Evolutionary conservation across 345 rosid species (phyloP).

Genomic region (Gossypium ekmanianum): DNA sequence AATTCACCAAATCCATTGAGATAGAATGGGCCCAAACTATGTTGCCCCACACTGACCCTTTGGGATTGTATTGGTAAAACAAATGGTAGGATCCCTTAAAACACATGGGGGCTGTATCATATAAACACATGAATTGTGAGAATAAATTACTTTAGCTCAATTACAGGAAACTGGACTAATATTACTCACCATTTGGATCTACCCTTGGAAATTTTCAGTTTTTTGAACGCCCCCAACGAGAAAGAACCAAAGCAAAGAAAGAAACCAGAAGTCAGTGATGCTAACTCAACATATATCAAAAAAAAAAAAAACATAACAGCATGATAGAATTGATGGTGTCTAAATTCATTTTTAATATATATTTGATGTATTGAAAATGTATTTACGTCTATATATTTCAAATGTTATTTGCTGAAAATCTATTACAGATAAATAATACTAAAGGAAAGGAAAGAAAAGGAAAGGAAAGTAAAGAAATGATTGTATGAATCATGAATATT

Average conservation of each 20-base stretch:
- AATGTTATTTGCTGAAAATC: too few species aligned
- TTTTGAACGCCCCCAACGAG: background rate
- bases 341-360: too few species aligned
- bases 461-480: too few species aligned
- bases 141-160: background rate
- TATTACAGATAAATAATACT: too few species aligned
- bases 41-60: constrained; percentile 86
- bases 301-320: too few species aligned
- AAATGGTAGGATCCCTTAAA: constrained; percentile 76
- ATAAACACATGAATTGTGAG: background rate
- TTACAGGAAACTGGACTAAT: background rate
- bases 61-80: constrained; percentile 85
- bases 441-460: too few species aligned
- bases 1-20: constrained; percentile 70
- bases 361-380: too few species aligned
- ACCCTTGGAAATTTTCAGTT: background rate
- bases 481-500: too few species aligned
- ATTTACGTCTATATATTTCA: too few species aligned
- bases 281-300: background rate
- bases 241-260: background rate
- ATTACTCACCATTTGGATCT: constrained; percentile 49
- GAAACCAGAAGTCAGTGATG: background rate
- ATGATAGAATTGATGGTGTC: background rate
- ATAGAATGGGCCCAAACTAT: constrained; percentile 94
- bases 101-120: constrained; percentile 54